phyloP scores from a whole-genome alignment of 2,329 filamentous ascomycete genomes.

The Alternaria gansuensis region DNA sequence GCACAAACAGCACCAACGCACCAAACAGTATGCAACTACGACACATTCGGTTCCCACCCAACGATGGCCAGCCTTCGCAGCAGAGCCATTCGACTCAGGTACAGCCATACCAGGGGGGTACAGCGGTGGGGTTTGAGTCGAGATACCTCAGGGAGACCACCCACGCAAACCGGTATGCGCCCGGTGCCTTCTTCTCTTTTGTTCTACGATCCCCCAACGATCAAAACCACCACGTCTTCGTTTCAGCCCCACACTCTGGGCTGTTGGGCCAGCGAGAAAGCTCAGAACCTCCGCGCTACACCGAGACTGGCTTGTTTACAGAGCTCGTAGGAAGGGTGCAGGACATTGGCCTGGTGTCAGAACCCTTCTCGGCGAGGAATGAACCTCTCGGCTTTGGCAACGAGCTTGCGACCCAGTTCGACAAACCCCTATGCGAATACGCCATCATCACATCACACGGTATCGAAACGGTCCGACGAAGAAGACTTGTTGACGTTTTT shows the following conservation, averaged over 20 bases:
- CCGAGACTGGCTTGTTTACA: slow-evolving; percentile 83
- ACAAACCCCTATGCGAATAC: slow-evolving; percentile 80
- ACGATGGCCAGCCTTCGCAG: slow-evolving; percentile 38
- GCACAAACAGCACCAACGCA: slow-evolving; percentile 68
- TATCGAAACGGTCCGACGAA: slow-evolving; percentile 83
- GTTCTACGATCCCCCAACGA: slow-evolving; percentile 69
- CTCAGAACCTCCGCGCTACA: slow-evolving; percentile 68
- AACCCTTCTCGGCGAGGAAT: slow-evolving; percentile 70
- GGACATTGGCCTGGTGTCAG: slow-evolving; percentile 79
- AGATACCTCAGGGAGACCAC: slow-evolving; percentile 48
- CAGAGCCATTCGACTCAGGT: slow-evolving; percentile 40
- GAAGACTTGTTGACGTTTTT: slow-evolving; percentile 90
- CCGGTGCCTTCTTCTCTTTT: slow-evolving; percentile 91
- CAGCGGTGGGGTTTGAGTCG: slow-evolving; percentile 43
- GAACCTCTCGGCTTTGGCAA: slow-evolving; percentile 84
- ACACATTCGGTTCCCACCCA: slow-evolving; percentile 91
- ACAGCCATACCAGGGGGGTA: slow-evolving; percentile 42
- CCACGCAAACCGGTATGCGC: slow-evolving; percentile 72
- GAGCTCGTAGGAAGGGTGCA: slow-evolving; percentile 77
- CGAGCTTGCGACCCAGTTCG: slow-evolving; percentile 95
- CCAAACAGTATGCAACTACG: slow-evolving; percentile 98
- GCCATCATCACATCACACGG: slow-evolving; percentile 92
- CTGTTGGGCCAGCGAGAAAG: slow-evolving; percentile 71
- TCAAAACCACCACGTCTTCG: slow-evolving; percentile 75
- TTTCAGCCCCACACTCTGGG: slow-evolving; percentile 87